Evolutionary conservation across 305 asterid genomes (phyloP).

Genomic region (Andrographis paniculata): DNA sequence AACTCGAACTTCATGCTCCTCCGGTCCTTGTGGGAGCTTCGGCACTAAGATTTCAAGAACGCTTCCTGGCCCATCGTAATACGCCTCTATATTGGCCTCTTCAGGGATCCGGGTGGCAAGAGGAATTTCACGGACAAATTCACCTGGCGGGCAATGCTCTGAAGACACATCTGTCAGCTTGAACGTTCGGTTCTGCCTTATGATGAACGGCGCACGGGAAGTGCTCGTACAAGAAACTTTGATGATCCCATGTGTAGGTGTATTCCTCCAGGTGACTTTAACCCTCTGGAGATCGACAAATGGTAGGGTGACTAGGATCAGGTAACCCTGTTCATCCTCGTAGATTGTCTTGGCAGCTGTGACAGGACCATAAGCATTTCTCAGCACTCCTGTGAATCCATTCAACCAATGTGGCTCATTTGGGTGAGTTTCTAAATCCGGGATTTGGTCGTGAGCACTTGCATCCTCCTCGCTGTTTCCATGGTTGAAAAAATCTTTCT

Average conservation of each 20-base stretch:
- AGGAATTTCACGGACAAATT: constrained; percentile 48
- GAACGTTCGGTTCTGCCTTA: constrained; percentile 43
- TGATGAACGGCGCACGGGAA: constrained; percentile 30
- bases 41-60: constrained; percentile 54
- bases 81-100: constrained; percentile 55
- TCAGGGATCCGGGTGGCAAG: constrained; percentile 57
- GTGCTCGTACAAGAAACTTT: constrained; percentile 50
- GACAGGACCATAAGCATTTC: constrained; percentile 14
- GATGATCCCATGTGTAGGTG: constrained; percentile 41
- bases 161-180: constrained; percentile 40
- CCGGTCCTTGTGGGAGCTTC: constrained; percentile 44
- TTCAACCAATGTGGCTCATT: constrained; percentile 43
- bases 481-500: constrained; percentile 34
- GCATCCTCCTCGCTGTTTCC: constrained; percentile 32
- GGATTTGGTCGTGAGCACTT: constrained; percentile 23
- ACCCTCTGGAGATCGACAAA: constrained; percentile 51
- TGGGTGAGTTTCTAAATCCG: constrained; percentile 32
- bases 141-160: constrained; percentile 61
- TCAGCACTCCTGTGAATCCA: constrained; percentile 41
- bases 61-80: constrained; percentile 43
- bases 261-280: constrained; percentile 55
- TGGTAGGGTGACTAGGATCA: constrained; percentile 44
- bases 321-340: constrained; percentile 43
- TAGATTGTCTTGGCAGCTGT: constrained; percentile 49
- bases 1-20: constrained; percentile 60